Percentiles rank a stretch among this genome's conserved stretches.
These are phyloP conservation scores for Leonotis leonurus DNA, from an alignment of 257 asterid species.

Conservation along the genomic window DNA sequence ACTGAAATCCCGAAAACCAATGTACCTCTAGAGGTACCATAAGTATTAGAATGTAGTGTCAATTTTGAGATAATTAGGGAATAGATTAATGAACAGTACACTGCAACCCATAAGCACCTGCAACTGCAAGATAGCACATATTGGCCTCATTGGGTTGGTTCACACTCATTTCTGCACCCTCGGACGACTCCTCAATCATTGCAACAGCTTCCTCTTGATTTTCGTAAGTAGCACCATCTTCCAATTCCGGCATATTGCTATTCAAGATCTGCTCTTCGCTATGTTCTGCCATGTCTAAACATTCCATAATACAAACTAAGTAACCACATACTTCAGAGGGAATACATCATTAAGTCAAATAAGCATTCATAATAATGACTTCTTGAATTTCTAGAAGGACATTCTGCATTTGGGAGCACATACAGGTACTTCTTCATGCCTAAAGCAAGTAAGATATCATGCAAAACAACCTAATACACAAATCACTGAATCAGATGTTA, in stretches of 20 bases:
- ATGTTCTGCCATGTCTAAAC: conserved; percentile 37
- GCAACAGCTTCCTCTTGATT: conserved; percentile 59
- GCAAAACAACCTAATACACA: too few species aligned
- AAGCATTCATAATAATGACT: neutral
- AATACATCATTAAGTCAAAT: neutral
- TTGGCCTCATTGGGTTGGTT: conserved; percentile 27
- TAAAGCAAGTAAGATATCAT: too few species aligned
- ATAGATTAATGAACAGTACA: conserved; percentile 2
- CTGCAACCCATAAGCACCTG: neutral
- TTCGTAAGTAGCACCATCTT: conserved; percentile 50
- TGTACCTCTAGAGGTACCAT: neutral
- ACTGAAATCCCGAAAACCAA: too few species aligned
- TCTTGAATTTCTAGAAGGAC: neutral
- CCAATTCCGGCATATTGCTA: conserved; percentile 45
- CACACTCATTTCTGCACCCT: conserved; percentile 22
- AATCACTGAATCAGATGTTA: neutral
- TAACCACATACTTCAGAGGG: neutral
- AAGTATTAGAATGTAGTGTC: too few species aligned
- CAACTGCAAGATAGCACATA: conserved; percentile 9
- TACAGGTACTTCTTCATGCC: too few species aligned
- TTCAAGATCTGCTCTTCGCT: conserved; percentile 50
- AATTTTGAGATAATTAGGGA: neutral
- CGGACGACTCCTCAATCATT: conserved; percentile 55
- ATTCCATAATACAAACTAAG: conserved; percentile 17
- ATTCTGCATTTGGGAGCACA: too few species aligned